Evolutionary conservation across 2,329 filamentous ascomycete species (phyloP).

Genomic region (Trichoderma sp.): DNA sequence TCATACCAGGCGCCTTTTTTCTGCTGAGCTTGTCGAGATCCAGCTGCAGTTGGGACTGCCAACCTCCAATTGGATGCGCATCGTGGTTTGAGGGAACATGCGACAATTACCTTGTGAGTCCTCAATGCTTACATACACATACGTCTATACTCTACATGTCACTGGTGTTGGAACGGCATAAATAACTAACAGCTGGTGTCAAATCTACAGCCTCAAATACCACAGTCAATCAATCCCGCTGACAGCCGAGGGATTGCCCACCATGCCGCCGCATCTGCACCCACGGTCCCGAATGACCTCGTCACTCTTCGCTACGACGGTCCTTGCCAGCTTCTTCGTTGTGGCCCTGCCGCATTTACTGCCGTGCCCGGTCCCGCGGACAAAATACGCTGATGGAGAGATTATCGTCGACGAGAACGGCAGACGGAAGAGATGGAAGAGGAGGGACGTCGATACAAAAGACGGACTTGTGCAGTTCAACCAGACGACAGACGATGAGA

Average conservation of each 20-base stretch:
- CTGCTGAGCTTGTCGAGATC: neutral
- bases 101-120: slow-evolving; percentile 26
- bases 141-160: neutral
- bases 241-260: slow-evolving; percentile 17
- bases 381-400: slow-evolving; percentile 71
- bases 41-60: slow-evolving; percentile 2
- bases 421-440: slow-evolving; percentile 47
- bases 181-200: neutral
- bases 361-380: slow-evolving; percentile 82
- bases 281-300: slow-evolving; percentile 91
- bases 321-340: slow-evolving; percentile 86
- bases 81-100: slow-evolving; percentile 24
- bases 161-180: neutral
- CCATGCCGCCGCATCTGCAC: slow-evolving; percentile 86
- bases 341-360: slow-evolving; percentile 88
- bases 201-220: neutral
- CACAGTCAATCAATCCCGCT: slow-evolving; percentile 1
- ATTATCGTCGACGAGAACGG: slow-evolving; percentile 49
- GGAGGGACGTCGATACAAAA: slow-evolving; percentile 43
- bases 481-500: slow-evolving; percentile 41
- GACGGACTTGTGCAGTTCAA: slow-evolving; percentile 53
- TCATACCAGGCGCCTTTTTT: slow-evolving; percentile 21
- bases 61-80: slow-evolving; percentile 12
- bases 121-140: neutral
- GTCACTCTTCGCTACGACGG: slow-evolving; percentile 91